phyloP scores from a whole-genome alignment of 768 basidiomycete genomes.

The Cystobasidium onofrii region DNA sequence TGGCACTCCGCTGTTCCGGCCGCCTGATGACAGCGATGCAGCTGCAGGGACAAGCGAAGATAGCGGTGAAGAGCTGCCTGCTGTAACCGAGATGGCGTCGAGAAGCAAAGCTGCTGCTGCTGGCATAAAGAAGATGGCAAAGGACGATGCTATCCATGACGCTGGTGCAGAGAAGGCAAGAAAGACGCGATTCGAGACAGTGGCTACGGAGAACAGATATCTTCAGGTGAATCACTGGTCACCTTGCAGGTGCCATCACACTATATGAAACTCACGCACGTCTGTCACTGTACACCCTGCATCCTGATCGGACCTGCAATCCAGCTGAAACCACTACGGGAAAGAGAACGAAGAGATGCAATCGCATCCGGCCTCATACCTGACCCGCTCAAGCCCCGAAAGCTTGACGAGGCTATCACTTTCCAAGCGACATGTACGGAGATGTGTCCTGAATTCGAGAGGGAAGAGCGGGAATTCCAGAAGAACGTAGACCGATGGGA shows the following conservation, averaged over 20 bases:
- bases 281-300: background rate
- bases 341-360: slow-evolving; percentile 45
- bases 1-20: slow-evolving; percentile 13
- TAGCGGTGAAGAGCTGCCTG: background rate
- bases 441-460: slow-evolving; percentile 92
- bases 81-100: background rate
- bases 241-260: background rate
- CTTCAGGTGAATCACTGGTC: slow-evolving; percentile 42
- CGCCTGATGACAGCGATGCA: slow-evolving; percentile 6
- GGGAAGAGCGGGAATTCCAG: slow-evolving; percentile 79
- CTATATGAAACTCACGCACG: background rate
- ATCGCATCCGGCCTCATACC: slow-evolving; percentile 81
- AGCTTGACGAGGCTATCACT: slow-evolving; percentile 81
- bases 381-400: slow-evolving; percentile 67
- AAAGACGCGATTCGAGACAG: slow-evolving; percentile 9
- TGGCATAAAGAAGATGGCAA: background rate
- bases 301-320: background rate
- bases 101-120: background rate
- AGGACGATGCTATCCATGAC: background rate
- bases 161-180: slow-evolving; percentile 19
- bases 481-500: slow-evolving; percentile 81
- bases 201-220: slow-evolving; percentile 43
- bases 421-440: slow-evolving; percentile 83
- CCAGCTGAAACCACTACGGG: slow-evolving; percentile 47
- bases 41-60: background rate